Evolutionary conservation across 768 basidiomycete genomes (phyloP), one percentile per base, ranked within the genome.

Genomic region (Kwoniella heveanensis): DNA sequence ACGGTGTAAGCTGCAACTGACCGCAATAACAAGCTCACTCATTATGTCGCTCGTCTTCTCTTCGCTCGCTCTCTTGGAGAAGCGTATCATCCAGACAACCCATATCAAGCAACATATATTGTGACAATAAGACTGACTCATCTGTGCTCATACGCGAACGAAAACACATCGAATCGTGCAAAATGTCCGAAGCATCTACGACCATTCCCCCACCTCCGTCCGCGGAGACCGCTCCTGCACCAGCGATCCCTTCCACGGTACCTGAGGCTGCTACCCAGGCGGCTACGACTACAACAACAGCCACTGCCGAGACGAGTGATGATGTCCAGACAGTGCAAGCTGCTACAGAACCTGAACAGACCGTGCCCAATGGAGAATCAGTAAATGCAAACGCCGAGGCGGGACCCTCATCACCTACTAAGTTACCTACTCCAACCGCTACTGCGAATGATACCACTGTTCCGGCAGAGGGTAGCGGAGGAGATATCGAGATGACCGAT

Each of bases 351-450:
- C n/a, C n/a, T n/a, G n/a, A n/a, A n/a, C n/a, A 32, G 13, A 13
- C 32, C 13, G 13, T 32, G 32, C 32, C 32, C 7, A 32, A 32
- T 13, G 32, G 32, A 32, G 32, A 13, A 32, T 13, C 32, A 5
- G 32, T 32, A 5, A 32, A 32, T 32, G 32, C 13, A 5, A 57
- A 64, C 24, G 62, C 62, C 26, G 56, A 57, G 53, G 62, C 62
- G 27, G 62, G 62, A 13, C 62, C 62, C 6, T 57, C 56, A 2
- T 39, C 56, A 8, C 37, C 56, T 30, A 5, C 39, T 3, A 22
- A 37, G 25, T 4, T 26, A 26, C 19, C 39, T 44, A 9, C 39
- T 21, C 50, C 58, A 3, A 32, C 15, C 24, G n/a, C 47, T 9
- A 10, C 47, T 17, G 19, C 9, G 15, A 46, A 25, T 17, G 44